Conservation (phyloP, 1,139 yeast genomes). For the Wickerhamomyces sp. region DNA sequence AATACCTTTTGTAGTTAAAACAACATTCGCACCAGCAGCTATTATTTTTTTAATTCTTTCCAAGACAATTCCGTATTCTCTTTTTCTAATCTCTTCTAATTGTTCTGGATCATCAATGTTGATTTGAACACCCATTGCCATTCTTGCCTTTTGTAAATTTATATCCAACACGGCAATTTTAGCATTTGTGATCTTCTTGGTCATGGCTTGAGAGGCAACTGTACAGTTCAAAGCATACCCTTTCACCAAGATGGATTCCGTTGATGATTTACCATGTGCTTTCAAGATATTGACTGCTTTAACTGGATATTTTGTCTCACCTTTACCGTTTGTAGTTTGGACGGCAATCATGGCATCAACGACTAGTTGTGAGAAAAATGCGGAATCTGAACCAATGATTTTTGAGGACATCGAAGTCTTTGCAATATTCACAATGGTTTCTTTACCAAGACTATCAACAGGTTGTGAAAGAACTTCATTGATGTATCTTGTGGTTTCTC, state of each 20-base stretch:
- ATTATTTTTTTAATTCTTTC: conserved; percentile 87
- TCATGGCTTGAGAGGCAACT: conserved; percentile 97
- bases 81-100: conserved; percentile 88
- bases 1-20: conserved; percentile 94
- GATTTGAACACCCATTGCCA: conserved; percentile 98
- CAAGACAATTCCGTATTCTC: conserved; percentile 87
- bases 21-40: conserved; percentile 93
- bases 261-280: conserved; percentile 93
- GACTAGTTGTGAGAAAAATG: conserved; percentile 82
- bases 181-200: conserved; percentile 63
- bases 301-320: conserved; percentile 90
- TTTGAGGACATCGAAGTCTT: conserved; percentile 97
- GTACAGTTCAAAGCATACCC: conserved; percentile 98
- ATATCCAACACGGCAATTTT: conserved; percentile 92
- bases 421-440: conserved; percentile 79
- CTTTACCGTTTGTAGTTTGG: conserved; percentile 82
- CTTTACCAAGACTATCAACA: conserved; percentile 81
- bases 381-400: conserved; percentile 94
- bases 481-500: conserved; percentile 88
- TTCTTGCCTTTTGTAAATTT: conserved; percentile 90
- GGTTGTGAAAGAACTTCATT: conserved; percentile 78
- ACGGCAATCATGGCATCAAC: conserved; percentile 97
- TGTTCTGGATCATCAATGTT: conserved; percentile 97
- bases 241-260: conserved; percentile 78
- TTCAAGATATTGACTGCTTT: conserved; percentile 95